phyloP scores from a whole-genome alignment of 1,284 basidiomycete species.

The Ceratobasidium sp. region DNA sequence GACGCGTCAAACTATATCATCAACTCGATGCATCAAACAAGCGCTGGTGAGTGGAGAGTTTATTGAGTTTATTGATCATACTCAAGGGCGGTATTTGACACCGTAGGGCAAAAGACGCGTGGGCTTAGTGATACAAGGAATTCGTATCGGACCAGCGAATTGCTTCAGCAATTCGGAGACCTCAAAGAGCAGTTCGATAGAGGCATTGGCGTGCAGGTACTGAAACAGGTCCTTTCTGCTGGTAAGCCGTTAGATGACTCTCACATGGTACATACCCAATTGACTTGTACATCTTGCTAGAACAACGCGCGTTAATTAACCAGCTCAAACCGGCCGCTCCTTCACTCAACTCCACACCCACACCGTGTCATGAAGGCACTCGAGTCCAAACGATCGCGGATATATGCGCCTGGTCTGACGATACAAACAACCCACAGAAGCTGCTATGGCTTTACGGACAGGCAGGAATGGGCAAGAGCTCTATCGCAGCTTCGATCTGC shows the following conservation, averaged over 20 bases:
- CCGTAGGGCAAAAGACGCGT: too few species aligned
- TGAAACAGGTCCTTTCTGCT: too few species aligned
- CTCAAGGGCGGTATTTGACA: too few species aligned
- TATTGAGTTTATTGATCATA: too few species aligned
- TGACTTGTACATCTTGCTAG: not conserved
- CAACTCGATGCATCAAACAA: too few species aligned
- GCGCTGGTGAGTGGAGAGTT: not conserved
- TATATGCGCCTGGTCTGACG: slow-evolving; percentile 41
- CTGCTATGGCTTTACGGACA: slow-evolving; percentile 49
- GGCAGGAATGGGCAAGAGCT: slow-evolving; percentile 49
- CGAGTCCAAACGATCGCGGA: slow-evolving; percentile 44
- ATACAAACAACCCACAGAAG: not conserved
- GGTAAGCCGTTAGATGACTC: too few species aligned
- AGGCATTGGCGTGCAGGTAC: not conserved
- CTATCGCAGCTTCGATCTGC: slow-evolving; percentile 48
- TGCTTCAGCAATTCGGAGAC: not conserved
- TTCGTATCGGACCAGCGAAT: not conserved
- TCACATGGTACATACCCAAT: too few species aligned
- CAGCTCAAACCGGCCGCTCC: not conserved
- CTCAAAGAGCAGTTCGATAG: slow-evolving; percentile 8
- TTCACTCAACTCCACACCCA: not conserved
- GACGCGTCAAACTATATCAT: not conserved
- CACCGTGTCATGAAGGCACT: slow-evolving; percentile 40
- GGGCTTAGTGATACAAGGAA: not conserved
- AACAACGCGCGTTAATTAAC: not conserved